phyloP scores from a whole-genome alignment of 768 basidiomycete species.

The Boletus pseudo-olivaceus region DNA sequence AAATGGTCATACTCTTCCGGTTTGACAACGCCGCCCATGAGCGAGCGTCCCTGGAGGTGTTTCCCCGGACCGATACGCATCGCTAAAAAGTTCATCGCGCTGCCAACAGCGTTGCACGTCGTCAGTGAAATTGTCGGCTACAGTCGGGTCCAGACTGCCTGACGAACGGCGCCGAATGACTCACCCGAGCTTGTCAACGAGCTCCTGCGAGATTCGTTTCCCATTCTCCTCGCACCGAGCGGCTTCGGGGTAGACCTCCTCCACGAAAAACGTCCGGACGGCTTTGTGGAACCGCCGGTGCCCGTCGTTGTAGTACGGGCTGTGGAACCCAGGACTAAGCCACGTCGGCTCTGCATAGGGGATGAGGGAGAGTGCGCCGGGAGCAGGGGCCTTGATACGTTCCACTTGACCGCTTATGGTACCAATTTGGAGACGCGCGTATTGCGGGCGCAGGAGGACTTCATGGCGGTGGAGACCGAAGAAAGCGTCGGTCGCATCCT shows the following conservation, averaged over 20 bases:
- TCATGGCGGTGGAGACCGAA: constrained; percentile 84
- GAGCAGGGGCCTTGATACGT: constrained; percentile 47
- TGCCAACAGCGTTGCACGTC: constrained; percentile 24
- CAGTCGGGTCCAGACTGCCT: not conserved
- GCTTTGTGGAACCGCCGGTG: constrained; percentile 75
- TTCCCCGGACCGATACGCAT: constrained; percentile 79
- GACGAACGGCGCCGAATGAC: constrained; percentile 19
- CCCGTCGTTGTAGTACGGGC: constrained; percentile 73
- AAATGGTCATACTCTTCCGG: constrained; percentile 94
- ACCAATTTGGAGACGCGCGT: constrained; percentile 66
- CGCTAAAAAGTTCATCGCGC: constrained; percentile 59
- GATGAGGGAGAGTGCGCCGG: constrained; percentile 67
- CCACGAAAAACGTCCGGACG: constrained; percentile 72
- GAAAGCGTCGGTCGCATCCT: constrained; percentile 77
- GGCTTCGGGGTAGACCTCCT: constrained; percentile 74
- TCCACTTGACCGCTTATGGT: constrained; percentile 55
- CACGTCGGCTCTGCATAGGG: constrained; percentile 88
- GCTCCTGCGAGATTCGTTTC: constrained; percentile 78
- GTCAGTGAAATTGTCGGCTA: too few relatives aligned
- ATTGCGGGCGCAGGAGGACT: constrained; percentile 71
- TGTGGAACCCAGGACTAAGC: constrained; percentile 63
- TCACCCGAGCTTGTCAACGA: constrained; percentile 82
- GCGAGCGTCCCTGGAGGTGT: constrained; percentile 74
- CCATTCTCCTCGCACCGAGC: constrained; percentile 79
- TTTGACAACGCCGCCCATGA: constrained; percentile 78